Evolutionary conservation across 2,329 filamentous ascomycete species (phyloP), one percentile per base, ranked within the genome.

Genomic region (Alternaria brassicicola): DNA sequence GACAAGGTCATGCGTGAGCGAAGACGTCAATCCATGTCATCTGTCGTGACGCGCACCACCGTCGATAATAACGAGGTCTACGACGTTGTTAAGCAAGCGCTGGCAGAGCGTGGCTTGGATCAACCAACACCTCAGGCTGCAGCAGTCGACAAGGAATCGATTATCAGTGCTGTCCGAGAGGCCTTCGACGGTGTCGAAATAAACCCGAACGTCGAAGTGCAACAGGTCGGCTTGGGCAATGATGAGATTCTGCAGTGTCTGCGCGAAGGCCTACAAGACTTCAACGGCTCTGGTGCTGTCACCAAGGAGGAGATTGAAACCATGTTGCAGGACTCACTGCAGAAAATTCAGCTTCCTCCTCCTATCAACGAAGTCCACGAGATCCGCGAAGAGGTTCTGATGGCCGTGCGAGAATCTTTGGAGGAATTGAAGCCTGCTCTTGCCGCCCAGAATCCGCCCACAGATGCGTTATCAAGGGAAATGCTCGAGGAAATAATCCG

Each of bases 221-320:
- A 97, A 68, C 92, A 96, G 69, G 90, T 96, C 62, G 94, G 93
- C 2, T 82, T 98, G 1, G 94, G 97, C 75, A 86, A 92, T 5
- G 92, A 97, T 12, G 94, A 98, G 72, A 90, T 98, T 46, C 82
- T 98, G 13, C 88, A 90, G 36, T 96, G 93, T 65, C 83, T 98
- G 25, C 88, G 91, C 66, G 90, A 97, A 79, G 94, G 94, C 0
- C 84, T 98, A 0, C 88, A 91, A 64, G 87, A 92, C 45, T 93
- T 95, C 71, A 83, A 84, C 1, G 82, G 84, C 79, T 64, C 73
- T 52, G 63, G 74, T 61, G 86, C 85, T 25, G 88, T 91, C 1
- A 92, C 89, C 4, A 88, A 90, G 64, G 92, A 96, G 3, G 92
- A 97, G 70, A 90, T 97, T 21, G 89, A 93, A 69, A 85, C 88